Percentiles rank a stretch among this genome's conserved stretches.
Conservation (phyloP, 306 rosid genomes). For the Medicago lupulina region DNA sequence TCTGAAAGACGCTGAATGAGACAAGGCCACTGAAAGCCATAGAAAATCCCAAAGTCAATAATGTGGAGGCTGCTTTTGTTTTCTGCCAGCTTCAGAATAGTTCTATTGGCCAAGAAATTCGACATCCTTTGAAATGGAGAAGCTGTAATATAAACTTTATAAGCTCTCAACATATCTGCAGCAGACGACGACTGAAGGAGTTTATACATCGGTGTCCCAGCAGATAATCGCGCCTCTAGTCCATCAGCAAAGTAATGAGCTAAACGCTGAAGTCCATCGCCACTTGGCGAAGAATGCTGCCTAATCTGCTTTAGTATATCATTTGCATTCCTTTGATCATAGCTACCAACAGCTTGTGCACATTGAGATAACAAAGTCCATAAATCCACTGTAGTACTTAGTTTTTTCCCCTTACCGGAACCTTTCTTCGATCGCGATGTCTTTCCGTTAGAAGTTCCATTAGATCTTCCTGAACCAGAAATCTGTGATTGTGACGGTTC, state of each 20-base stretch:
- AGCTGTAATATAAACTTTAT: slow-evolving; percentile 59
- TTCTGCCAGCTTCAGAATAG: slow-evolving; percentile 51
- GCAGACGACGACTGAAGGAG: slow-evolving; percentile 46
- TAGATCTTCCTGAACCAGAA: slow-evolving; percentile 44
- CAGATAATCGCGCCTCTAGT: slow-evolving; percentile 67
- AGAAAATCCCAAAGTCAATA: slow-evolving; percentile 74
- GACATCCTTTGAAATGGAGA: slow-evolving; percentile 73
- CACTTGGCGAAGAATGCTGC: slow-evolving; percentile 60
- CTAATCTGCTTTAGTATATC: slow-evolving; percentile 67
- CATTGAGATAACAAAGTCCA: slow-evolving; percentile 72
- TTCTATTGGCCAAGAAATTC: slow-evolving; percentile 61
- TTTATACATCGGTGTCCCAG: slow-evolving; percentile 49
- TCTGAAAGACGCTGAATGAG: slow-evolving; percentile 74
- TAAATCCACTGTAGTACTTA: slow-evolving; percentile 52
- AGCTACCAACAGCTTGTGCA: slow-evolving; percentile 72
- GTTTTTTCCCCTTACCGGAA: slow-evolving; percentile 40
- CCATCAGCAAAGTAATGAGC: slow-evolving; percentile 77
- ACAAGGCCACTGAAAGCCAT: slow-evolving; percentile 89
- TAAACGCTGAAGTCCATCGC: slow-evolving; percentile 73
- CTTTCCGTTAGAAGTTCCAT: slow-evolving; percentile 55
- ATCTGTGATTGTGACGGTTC: slow-evolving; percentile 2
- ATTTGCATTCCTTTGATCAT: slow-evolving; percentile 64
- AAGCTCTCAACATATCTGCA: slow-evolving; percentile 64
- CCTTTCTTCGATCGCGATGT: slow-evolving; percentile 55
- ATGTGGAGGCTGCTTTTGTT: slow-evolving; percentile 60